Conservation (phyloP, 257 asterid genomes). For the Solanum bulbocastanum region DNA sequence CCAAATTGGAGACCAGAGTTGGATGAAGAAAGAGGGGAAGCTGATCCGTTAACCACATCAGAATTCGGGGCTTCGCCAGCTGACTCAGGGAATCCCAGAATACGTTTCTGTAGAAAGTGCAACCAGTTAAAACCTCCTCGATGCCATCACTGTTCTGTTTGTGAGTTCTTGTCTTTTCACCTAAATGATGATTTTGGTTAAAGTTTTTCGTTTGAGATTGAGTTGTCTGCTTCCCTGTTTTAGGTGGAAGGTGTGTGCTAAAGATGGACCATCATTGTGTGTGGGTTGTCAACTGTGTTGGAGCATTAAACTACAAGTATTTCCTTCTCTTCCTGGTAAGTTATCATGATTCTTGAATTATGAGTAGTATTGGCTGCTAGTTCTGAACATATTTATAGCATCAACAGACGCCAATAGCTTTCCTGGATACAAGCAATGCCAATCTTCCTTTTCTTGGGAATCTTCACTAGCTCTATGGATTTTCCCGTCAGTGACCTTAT, state of each 20-base stretch:
- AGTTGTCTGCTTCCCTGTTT: conserved; percentile 1
- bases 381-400: not conserved
- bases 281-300: conserved; percentile 99
- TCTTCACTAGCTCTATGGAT: not conserved
- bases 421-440: not conserved
- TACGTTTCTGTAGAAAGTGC: conserved; percentile 89
- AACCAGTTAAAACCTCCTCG: conserved; percentile 97
- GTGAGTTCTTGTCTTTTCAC: conserved; percentile 48
- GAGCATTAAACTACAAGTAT: conserved; percentile 94
- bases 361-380: not conserved
- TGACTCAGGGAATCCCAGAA: conserved; percentile 42
- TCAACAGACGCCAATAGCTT: not conserved
- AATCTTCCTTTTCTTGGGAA: not conserved
- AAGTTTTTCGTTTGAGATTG: not conserved
- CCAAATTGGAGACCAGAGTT: conserved; percentile 79
- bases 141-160: conserved; percentile 99
- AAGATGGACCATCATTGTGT: conserved; percentile 99
- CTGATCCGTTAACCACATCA: conserved; percentile 55
- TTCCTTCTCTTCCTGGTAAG: conserved; percentile 96
- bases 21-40: conserved; percentile 87
- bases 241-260: conserved; percentile 97
- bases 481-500: not conserved
- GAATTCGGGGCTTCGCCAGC: conserved; percentile 37
- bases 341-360: not conserved
- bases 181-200: not conserved